Evolutionary conservation across 2,329 filamentous ascomycete genomes (phyloP).

Genomic region (Fusarium subtropicale): DNA sequence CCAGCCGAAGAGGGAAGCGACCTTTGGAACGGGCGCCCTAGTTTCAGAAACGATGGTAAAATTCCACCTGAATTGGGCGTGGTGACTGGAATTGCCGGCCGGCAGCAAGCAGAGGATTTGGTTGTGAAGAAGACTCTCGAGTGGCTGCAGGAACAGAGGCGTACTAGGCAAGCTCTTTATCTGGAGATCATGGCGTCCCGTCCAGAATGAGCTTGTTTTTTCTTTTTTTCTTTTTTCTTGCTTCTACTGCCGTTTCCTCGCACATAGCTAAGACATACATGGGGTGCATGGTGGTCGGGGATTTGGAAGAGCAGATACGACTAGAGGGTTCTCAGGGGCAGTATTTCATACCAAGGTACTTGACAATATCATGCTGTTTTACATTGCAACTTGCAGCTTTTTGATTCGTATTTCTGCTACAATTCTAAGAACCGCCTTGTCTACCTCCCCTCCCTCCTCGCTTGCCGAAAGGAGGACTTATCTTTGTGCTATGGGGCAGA

Average conservation of each 20-base stretch:
- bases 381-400: background rate
- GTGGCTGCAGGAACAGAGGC: conserved; percentile 50
- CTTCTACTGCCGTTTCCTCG: background rate
- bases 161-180: conserved; percentile 13
- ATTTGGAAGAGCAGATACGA: background rate
- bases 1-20: conserved; percentile 30
- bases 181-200: background rate
- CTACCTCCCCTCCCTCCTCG: conserved; percentile 49
- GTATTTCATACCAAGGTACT: background rate
- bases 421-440: conserved; percentile 32
- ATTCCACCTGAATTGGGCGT: conserved; percentile 51
- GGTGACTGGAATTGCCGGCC: conserved; percentile 52
- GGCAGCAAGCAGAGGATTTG: conserved; percentile 52
- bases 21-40: conserved; percentile 54
- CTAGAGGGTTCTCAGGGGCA: background rate
- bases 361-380: background rate
- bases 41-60: conserved; percentile 49
- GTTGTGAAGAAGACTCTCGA: conserved; percentile 56
- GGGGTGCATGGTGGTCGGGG: background rate
- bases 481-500: conserved; percentile 70
- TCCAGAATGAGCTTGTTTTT: background rate
- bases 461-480: conserved; percentile 61
- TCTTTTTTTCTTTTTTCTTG: background rate
- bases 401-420: background rate
- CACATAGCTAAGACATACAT: background rate